Conservation (phyloP, 352 stramenopile species). For the Pythium folliculosum region DNA sequence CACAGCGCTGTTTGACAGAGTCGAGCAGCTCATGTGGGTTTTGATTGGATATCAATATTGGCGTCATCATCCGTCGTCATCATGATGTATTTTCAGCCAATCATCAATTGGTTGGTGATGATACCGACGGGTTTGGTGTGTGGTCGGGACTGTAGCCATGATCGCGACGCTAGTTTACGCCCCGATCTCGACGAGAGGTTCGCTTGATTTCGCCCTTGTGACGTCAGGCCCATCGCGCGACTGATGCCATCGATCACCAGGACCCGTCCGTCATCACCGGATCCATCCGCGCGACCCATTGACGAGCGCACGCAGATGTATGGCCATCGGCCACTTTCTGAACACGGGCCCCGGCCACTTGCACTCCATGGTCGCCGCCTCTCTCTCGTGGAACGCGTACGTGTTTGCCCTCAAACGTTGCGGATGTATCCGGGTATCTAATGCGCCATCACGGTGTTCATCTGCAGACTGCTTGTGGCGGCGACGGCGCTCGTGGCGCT, state of each 20-base stretch:
- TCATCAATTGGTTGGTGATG: neutral
- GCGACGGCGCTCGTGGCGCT: neutral
- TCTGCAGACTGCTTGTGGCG: neutral
- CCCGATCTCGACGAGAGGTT: too few species aligned
- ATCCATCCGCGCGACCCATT: too few species aligned
- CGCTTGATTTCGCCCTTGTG: neutral
- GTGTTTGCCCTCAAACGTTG: neutral
- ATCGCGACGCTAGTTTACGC: neutral
- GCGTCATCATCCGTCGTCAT: too few species aligned
- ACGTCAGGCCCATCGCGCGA: neutral
- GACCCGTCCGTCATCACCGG: neutral
- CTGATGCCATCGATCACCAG: neutral
- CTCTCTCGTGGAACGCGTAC: neutral
- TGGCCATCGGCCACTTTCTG: too few species aligned
- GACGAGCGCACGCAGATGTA: too few species aligned
- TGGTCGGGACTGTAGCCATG: neutral
- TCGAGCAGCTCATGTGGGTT: too few species aligned
- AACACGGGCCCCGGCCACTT: neutral
- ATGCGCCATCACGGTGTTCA: too few species aligned
- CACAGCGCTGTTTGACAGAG: too few species aligned
- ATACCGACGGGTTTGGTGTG: neutral
- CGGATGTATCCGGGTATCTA: too few species aligned
- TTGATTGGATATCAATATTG: too few species aligned
- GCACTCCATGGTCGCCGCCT: neutral
- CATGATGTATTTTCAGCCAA: neutral